phyloP scores from a whole-genome alignment of 2,329 filamentous ascomycete genomes.

The Blastomyces gilchristii region DNA sequence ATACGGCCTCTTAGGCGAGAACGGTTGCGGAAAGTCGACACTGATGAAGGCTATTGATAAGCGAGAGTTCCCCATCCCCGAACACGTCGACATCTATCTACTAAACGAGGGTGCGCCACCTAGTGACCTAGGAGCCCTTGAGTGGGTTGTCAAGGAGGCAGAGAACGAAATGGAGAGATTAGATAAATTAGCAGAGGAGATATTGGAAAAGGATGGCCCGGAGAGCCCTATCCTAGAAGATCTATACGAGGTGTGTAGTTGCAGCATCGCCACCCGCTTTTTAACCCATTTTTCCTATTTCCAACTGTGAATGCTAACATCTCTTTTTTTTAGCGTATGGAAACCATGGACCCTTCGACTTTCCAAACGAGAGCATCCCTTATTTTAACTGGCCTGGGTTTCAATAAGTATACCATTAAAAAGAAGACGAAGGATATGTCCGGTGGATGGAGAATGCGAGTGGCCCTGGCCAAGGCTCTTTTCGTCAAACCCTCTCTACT shows the following conservation, averaged over 20 bases:
- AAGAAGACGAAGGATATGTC: constrained; percentile 99
- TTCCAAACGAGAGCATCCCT: constrained; percentile 92
- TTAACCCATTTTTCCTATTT: not conserved
- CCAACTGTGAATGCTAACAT: constrained; percentile 10
- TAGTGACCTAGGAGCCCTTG: constrained; percentile 77
- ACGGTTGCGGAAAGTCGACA: constrained; percentile 99
- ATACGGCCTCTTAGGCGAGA: constrained; percentile 93
- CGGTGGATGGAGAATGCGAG: constrained; percentile 99
- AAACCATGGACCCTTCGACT: constrained; percentile 96
- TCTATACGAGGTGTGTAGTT: constrained; percentile 72
- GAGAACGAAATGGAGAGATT: constrained; percentile 85
- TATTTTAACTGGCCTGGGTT: constrained; percentile 95
- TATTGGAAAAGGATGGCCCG: constrained; percentile 84
- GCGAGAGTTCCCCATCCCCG: constrained; percentile 90
- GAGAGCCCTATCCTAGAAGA: constrained; percentile 86
- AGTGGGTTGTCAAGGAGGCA: constrained; percentile 94
- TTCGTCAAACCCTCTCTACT: constrained; percentile 97
- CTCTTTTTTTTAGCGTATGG: constrained; percentile 67
- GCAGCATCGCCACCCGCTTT: not conserved
- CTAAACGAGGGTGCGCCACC: constrained; percentile 93
- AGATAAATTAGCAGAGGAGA: constrained; percentile 77
- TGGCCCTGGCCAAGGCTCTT: constrained; percentile 90
- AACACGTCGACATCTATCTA: constrained; percentile 96
- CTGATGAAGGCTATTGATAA: constrained; percentile 86
- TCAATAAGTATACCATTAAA: constrained; percentile 95